Evolutionary conservation across 2,329 filamentous ascomycete species (phyloP), one percentile per base, ranked within the genome.

Genomic region (Cryphonectria parasitica): DNA sequence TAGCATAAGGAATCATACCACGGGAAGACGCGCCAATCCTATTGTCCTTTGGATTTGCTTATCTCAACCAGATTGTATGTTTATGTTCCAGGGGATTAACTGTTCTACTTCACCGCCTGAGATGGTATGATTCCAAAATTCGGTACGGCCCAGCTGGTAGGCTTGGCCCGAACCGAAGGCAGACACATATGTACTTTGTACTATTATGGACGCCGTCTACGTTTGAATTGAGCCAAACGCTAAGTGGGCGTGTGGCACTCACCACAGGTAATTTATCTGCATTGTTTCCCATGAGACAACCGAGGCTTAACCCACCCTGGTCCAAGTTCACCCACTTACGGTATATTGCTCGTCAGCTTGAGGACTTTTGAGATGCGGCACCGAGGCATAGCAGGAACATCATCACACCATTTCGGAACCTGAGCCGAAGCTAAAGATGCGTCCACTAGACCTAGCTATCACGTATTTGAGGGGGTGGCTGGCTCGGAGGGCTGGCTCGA

Each of bases 361-460:
- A 8, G n/a, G 13, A 41, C 36, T n/a, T 3, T 62, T 39, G 43
- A 49, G 25, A 64, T 34, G 43, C 43, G 45, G 28, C n/a, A 49
- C 36, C 36, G 36, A 28, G 67, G n/a, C 25, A 41, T 52, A 56
- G 41, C n/a, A 28, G 36, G 36, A 64, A 64, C 63, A 64, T 52
- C 28, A 64, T 58, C 49, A 66, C 71, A 68, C 56, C 65, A n/a
- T 64, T 70, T 68, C 68, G 71, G 71, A 70, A 72, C 19, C 54
- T 61, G 43, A 68, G 66, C 68, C 65, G 65, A 66, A 66, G 70
- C 49, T 62, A 69, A 61, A 52, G 62, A 41, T 69, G 66, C 62
- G 22, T 45, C 62, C 43, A 43, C 43, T 54, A 43, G 62, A 39
- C 34, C 64, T 67, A 67, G 61, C 64, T 68, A 34, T 6, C 6